Conservation (phyloP, 257 asterid species). For the Craterostigma plantagineum region DNA sequence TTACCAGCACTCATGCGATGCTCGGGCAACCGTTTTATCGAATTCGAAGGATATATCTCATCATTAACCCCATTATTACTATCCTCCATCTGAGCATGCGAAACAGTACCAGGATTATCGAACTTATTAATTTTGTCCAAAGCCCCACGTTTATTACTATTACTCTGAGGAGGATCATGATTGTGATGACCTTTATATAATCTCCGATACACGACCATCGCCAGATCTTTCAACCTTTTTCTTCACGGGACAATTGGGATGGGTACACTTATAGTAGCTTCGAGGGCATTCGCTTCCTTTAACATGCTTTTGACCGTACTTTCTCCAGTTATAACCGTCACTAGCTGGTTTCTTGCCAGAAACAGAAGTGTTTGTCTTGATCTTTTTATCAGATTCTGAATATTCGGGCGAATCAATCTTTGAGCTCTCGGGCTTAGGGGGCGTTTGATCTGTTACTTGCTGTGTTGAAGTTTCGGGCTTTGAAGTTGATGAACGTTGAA, state of each 20-base stretch:
- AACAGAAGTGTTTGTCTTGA: conserved; percentile 4
- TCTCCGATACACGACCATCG: conserved; percentile 59
- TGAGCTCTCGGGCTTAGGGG: conserved; percentile 14
- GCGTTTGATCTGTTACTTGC: conserved; percentile 10
- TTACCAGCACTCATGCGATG: conserved; percentile 5
- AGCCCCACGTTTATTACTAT: conserved; percentile 19
- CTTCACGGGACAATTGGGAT: conserved; percentile 56
- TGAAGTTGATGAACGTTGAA: conserved; percentile 18
- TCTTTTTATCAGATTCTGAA: conserved; percentile 33
- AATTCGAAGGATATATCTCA: no score
- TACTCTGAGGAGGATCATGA: conserved; percentile 49
- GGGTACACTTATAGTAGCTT: conserved; percentile 80
- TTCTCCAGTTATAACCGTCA: conserved; percentile 98
- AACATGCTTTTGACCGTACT: conserved; percentile 87
- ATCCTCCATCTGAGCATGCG: no score
- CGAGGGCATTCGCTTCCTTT: conserved; percentile 83
- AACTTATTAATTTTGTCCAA: conserved; percentile 13
- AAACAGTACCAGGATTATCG: no score
- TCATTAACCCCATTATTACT: no score
- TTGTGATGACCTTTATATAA: conserved; percentile 77
- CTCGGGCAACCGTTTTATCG: no score
- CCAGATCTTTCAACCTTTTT: conserved; percentile 63
- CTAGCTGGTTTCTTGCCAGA: conserved; percentile 35
- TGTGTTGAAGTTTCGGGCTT: conserved; percentile 15
- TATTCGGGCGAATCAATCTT: conserved; percentile 26